Evolutionary conservation across 768 basidiomycete species (phyloP).

Genomic region (Boletus coccyginus): DNA sequence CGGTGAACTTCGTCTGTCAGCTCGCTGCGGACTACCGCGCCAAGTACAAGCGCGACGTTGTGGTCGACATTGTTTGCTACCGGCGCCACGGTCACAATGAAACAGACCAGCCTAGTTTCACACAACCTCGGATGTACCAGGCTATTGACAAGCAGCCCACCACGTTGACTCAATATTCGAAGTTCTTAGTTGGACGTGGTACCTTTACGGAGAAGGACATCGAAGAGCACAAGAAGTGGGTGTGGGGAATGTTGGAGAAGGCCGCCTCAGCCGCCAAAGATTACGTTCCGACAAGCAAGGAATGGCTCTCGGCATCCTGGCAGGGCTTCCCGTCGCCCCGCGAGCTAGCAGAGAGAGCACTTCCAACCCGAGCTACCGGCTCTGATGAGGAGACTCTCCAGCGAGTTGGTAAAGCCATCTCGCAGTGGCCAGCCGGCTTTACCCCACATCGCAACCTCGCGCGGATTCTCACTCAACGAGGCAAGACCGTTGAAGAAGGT

Average conservation of each 20-base stretch:
- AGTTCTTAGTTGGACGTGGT: constrained; percentile 84
- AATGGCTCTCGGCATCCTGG: constrained; percentile 98
- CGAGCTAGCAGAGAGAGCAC: constrained; percentile 86
- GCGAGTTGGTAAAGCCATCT: constrained; percentile 84
- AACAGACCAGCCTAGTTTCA: constrained; percentile 98
- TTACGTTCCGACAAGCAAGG: constrained; percentile 90
- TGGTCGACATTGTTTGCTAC: constrained; percentile 98
- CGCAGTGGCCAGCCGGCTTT: constrained; percentile 82
- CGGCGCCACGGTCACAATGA: constrained; percentile 99
- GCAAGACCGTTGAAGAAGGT: constrained; percentile 90
- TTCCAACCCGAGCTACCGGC: constrained; percentile 91
- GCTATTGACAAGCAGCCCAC: constrained; percentile 94
- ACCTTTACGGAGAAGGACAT: constrained; percentile 96
- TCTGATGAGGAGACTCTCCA: constrained; percentile 71
- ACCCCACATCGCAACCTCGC: constrained; percentile 89
- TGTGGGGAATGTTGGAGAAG: constrained; percentile 98
- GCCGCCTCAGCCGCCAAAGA: constrained; percentile 93
- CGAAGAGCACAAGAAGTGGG: constrained; percentile 99
- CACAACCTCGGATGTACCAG: constrained; percentile 98
- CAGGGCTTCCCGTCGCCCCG: constrained; percentile 97
- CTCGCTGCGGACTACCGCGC: constrained; percentile 98
- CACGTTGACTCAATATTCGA: constrained; percentile 86
- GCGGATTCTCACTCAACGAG: constrained; percentile 84
- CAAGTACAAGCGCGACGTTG: constrained; percentile 98
- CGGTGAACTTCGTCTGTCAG: constrained; percentile 97